Percentiles rank a stretch among this genome's conserved stretches.
Evolutionary conservation across 2,329 filamentous ascomycete genomes (phyloP).

Genomic region (Colletotrichum horii): DNA sequence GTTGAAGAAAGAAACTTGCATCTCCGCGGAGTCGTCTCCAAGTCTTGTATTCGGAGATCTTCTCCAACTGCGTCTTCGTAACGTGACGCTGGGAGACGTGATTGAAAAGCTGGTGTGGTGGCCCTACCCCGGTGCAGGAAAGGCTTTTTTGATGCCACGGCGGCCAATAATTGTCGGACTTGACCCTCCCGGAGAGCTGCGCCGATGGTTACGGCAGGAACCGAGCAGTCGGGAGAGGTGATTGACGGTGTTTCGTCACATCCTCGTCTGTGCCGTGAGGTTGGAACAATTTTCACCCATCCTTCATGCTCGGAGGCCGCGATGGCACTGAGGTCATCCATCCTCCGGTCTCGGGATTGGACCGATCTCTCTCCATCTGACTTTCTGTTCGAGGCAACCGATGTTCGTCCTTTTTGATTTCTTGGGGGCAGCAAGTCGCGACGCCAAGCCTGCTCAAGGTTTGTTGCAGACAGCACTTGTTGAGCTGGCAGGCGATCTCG

Average conservation of each 20-base stretch:
- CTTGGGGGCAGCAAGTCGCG: background rate
- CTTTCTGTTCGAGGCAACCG: background rate
- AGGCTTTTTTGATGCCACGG: background rate
- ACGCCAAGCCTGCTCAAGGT: background rate
- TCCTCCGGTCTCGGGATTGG: background rate
- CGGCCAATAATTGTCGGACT: conserved; percentile 1
- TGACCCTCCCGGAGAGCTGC: background rate
- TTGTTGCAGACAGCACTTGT: background rate
- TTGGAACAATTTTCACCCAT: conserved; percentile 9
- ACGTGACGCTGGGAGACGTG: background rate
- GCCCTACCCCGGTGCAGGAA: conserved; percentile 1
- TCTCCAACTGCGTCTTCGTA: background rate
- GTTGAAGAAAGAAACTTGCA: conserved; percentile 3
- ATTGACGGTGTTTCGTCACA: conserved; percentile 16
- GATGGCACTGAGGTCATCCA: conserved; percentile 3
- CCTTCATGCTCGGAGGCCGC: conserved; percentile 3
- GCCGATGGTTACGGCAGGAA: conserved; percentile 11
- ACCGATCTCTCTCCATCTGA: background rate
- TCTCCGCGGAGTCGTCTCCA: conserved; percentile 12
- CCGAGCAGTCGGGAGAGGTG: conserved; percentile 12
- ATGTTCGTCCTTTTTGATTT: conserved; percentile 1
- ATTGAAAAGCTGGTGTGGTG: background rate
- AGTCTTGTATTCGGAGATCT: background rate
- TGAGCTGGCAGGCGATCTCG: conserved; percentile 11
- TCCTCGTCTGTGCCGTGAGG: background rate